Conservation (phyloP, 257 asterid genomes). For the Ilex asprella region DNA sequence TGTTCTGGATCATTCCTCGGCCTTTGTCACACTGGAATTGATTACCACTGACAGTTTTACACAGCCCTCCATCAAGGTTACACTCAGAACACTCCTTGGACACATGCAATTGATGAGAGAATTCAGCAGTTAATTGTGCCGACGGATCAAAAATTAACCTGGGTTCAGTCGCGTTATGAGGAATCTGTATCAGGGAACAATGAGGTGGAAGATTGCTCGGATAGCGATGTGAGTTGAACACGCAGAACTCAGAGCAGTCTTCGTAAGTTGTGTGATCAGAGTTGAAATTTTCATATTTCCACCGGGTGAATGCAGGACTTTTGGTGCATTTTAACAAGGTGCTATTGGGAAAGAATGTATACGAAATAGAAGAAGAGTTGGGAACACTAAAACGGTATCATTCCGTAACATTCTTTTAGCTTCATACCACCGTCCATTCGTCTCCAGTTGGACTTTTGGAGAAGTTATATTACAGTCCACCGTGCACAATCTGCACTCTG, state of each 20-base stretch:
- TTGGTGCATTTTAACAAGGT: no score
- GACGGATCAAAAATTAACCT: no score
- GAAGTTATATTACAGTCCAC: not conserved
- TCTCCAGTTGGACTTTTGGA: not conserved
- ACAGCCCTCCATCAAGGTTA: conserved; percentile 1
- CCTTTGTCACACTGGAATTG: no score
- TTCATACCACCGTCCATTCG: not conserved
- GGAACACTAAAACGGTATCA: not conserved
- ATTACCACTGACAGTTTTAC: no score
- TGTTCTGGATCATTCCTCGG: no score
- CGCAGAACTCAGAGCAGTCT: not conserved
- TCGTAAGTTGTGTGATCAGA: not conserved
- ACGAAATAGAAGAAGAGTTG: not conserved
- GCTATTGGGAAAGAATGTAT: no score
- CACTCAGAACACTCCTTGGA: conserved; percentile 26
- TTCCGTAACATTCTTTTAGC: no score
- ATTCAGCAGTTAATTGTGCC: not conserved
- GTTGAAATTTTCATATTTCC: no score
- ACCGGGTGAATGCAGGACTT: no score
- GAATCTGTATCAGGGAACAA: conserved; percentile 19
- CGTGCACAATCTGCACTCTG: not conserved
- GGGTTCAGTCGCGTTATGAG: not conserved
- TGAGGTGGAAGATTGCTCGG: not conserved
- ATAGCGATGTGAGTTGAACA: conserved; percentile 1
- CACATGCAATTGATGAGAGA: conserved; percentile 25